phyloP scores from a whole-genome alignment of 257 asterid species.

The Verbascum thapsus region DNA sequence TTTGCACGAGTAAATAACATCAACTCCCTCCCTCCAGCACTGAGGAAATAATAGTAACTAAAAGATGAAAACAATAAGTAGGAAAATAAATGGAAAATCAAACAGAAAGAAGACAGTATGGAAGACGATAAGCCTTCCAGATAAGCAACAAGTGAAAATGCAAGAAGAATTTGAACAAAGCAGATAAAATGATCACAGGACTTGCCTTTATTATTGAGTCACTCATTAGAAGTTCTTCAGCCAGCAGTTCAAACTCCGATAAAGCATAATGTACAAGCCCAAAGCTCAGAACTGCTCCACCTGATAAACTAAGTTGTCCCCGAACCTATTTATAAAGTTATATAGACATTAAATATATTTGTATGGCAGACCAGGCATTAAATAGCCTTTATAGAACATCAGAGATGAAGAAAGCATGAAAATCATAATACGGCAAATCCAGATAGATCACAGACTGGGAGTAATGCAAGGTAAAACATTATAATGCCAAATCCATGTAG shows the following conservation, averaged over 20 bases:
- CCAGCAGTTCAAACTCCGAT: conserved; percentile 84
- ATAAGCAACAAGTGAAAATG: conserved; percentile 5
- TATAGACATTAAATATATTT: conserved; percentile 22
- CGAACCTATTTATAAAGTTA: conserved; percentile 57
- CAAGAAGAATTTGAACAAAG: conserved; percentile 16
- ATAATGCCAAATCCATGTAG: no score
- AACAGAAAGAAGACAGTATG: conserved; percentile 5
- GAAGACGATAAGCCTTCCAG: not conserved
- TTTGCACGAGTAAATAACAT: conserved; percentile 1
- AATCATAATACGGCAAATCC: conserved; percentile 4
- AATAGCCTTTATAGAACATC: conserved; percentile 23
- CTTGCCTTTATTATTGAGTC: conserved; percentile 81
- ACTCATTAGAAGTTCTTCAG: conserved; percentile 96
- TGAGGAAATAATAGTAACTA: not conserved
- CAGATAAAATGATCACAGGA: conserved; percentile 19
- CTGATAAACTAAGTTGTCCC: conserved; percentile 83
- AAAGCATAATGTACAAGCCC: conserved; percentile 67
- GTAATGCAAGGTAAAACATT: conserved; percentile 17
- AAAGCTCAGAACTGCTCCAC: conserved; percentile 77
- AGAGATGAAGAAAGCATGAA: conserved; percentile 17
- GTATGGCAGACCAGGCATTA: conserved; percentile 1
- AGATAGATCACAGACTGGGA: not conserved
- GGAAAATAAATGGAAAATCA: conserved; percentile 16
- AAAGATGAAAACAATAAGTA: not conserved
- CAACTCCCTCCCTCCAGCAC: conserved; percentile 21